Conservation (phyloP, 352 stramenopile species). For the Phytophthora gonapodyides region DNA sequence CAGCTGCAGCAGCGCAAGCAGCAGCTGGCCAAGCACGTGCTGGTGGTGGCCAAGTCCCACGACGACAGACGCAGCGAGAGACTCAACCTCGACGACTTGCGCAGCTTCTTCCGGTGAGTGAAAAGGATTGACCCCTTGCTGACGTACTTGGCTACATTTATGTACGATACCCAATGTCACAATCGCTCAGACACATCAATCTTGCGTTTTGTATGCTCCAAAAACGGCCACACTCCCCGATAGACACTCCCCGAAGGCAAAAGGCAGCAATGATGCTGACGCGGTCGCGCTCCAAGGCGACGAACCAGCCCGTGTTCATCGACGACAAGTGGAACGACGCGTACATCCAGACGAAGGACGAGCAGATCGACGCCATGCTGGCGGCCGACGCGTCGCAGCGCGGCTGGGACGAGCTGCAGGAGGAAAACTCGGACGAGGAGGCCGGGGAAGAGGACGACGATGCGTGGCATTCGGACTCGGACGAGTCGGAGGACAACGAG, state of each 20-base stretch:
- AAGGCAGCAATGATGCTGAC: constrained; percentile 57
- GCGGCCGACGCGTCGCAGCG: constrained; percentile 47
- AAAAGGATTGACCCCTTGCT: neutral
- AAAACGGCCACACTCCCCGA: constrained; percentile 15
- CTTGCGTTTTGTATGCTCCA: constrained; percentile 11
- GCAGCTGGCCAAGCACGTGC: constrained; percentile 81
- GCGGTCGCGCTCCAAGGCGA: constrained; percentile 61
- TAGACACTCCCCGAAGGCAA: neutral
- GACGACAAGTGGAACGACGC: constrained; percentile 85
- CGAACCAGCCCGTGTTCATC: constrained; percentile 76
- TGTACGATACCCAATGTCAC: neutral
- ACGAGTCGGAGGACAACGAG: constrained; percentile 39
- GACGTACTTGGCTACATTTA: constrained; percentile 18
- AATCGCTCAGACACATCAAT: constrained; percentile 1
- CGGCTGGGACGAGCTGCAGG: constrained; percentile 57
- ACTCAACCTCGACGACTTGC: constrained; percentile 71
- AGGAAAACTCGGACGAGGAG: constrained; percentile 40
- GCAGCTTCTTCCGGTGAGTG: constrained; percentile 56
- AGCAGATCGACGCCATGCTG: constrained; percentile 81
- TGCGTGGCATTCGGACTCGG: constrained; percentile 42
- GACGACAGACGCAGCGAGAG: constrained; percentile 48
- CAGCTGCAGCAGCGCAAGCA: constrained; percentile 91
- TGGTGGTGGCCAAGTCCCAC: constrained; percentile 53
- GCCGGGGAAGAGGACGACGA: constrained; percentile 31
- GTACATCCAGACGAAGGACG: constrained; percentile 83